Percentiles rank a stretch among this genome's conserved stretches.
Evolutionary conservation across 768 basidiomycete species (phyloP).

Genomic region (Candolleomyces aberdarensis): DNA sequence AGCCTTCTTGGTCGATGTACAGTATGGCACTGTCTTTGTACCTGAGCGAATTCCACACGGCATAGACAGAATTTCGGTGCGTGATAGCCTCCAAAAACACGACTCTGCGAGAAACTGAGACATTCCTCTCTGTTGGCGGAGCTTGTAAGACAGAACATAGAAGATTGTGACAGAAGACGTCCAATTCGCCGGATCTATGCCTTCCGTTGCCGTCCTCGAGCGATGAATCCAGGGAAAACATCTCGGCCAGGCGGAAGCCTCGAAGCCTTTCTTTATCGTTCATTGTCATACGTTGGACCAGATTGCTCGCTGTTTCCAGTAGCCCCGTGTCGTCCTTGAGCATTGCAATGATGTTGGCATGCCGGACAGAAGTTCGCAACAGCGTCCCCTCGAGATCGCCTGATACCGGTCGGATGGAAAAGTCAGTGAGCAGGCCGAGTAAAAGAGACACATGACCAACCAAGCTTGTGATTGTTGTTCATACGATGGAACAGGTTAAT

Average conservation of each 20-base stretch:
- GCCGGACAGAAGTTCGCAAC: neutral
- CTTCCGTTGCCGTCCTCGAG: neutral
- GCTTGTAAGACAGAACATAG: too few relatives aligned
- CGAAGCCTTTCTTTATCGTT: neutral
- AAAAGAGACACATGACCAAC: neutral
- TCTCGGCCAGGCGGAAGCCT: neutral
- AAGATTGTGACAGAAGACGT: neutral
- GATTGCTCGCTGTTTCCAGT: neutral
- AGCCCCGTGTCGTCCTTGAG: neutral
- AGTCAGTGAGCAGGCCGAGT: neutral
- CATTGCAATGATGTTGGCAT: neutral
- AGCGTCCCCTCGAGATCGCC: neutral
- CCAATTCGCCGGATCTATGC: neutral
- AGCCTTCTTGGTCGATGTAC: neutral
- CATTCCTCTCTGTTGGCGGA: neutral
- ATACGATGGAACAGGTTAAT: constrained; percentile 21
- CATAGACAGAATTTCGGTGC: neutral
- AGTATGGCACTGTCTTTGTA: neutral
- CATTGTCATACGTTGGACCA: neutral
- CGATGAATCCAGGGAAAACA: neutral
- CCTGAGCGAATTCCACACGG: neutral
- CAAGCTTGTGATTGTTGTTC: constrained; percentile 20
- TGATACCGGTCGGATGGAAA: neutral
- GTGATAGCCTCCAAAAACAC: neutral
- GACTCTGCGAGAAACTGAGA: neutral